Percentiles rank a stretch among this genome's conserved stretches.
phyloP scores from a whole-genome alignment of 2,329 filamentous ascomycete species.

The Cadophora gregata region DNA sequence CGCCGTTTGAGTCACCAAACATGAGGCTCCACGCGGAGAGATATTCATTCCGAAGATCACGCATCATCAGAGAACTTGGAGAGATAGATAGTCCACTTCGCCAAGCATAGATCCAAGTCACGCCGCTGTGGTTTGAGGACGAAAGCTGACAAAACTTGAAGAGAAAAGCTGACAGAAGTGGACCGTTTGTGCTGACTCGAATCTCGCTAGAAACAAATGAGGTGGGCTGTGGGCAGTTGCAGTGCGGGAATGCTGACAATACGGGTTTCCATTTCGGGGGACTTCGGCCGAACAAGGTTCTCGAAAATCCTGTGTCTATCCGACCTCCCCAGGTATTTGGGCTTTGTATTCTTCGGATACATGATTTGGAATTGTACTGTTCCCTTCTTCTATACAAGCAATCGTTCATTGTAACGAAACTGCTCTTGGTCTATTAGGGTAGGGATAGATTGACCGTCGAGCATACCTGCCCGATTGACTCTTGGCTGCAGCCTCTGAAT shows the following conservation, averaged over 20 bases:
- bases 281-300: slow-evolving; percentile 2
- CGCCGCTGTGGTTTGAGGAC: background rate
- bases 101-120: slow-evolving; percentile 3
- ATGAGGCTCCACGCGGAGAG: background rate
- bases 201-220: background rate
- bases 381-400: background rate
- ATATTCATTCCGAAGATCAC: background rate
- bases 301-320: background rate
- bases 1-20: background rate
- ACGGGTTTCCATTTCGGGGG: background rate
- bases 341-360: background rate
- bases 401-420: background rate
- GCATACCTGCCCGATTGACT: background rate
- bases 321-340: background rate
- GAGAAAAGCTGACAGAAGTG: background rate
- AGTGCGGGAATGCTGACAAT: background rate
- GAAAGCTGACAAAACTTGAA: background rate
- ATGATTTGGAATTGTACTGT: background rate
- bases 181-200: background rate
- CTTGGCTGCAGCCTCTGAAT: background rate
- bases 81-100: background rate
- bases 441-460: background rate
- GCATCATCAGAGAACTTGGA: background rate
- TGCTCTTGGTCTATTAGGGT: background rate
- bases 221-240: too few species aligned